Evolutionary conservation across 2,329 filamentous ascomycete genomes (phyloP).

Genomic region (Exophiala lecanii-corni): DNA sequence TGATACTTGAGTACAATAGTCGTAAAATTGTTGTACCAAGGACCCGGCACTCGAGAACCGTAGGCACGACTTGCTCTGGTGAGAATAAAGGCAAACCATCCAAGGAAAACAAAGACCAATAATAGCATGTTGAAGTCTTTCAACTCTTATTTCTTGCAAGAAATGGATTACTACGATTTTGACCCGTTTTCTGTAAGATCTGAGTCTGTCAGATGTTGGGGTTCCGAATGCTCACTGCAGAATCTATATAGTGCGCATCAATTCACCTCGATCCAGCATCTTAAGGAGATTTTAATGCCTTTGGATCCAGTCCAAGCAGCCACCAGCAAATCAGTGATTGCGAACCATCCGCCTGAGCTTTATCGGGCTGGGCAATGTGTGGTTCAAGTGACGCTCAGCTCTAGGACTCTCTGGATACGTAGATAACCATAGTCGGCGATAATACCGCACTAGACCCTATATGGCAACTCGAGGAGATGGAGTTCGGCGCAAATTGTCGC

Average conservation of each 20-base stretch:
- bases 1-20: constrained; percentile 13
- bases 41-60: constrained; percentile 8
- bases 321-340: no score
- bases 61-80: background rate
- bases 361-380: no score
- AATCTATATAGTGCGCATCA: no score
- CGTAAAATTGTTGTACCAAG: constrained; percentile 11
- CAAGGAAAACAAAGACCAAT: background rate
- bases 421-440: no score
- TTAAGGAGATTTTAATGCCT: constrained; percentile 3
- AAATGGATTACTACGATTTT: background rate
- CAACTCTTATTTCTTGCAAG: background rate
- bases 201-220: background rate
- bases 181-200: background rate
- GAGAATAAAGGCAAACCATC: background rate
- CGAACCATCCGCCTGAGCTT: no score
- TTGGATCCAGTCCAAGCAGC: background rate
- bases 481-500: background rate
- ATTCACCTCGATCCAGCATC: background rate
- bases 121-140: background rate
- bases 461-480: constrained; percentile 7
- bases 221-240: background rate
- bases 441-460: background rate
- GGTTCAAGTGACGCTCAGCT: no score
- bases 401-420: no score